A percentile compares a stretch with the other conserved stretches of the same genome.
These are phyloP conservation scores for Microdochium nivale DNA, from an alignment of 2,329 filamentous ascomycete species.

Conservation along the genomic window DNA sequence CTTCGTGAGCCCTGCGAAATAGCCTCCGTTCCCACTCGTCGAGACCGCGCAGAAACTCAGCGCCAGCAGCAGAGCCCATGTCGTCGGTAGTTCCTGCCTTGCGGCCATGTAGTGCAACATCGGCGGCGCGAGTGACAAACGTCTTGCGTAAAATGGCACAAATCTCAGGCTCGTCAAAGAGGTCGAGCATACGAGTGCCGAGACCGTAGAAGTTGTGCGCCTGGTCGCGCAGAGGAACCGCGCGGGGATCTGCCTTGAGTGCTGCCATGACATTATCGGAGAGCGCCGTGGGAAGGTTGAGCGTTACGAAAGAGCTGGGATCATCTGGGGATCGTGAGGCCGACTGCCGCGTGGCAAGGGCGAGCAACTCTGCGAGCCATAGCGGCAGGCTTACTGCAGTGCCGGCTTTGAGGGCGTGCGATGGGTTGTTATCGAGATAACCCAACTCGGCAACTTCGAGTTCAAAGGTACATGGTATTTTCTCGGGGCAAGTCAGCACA, in stretches of 20 bases:
- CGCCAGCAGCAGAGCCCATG: constrained; percentile 47
- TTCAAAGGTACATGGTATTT: constrained; percentile 93
- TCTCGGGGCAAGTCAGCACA: constrained; percentile 40
- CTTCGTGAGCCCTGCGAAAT: constrained; percentile 68
- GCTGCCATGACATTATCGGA: constrained; percentile 77
- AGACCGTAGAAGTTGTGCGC: constrained; percentile 84
- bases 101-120: constrained; percentile 82
- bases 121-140: constrained; percentile 71
- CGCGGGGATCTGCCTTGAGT: constrained; percentile 79
- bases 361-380: constrained; percentile 93
- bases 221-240: constrained; percentile 74
- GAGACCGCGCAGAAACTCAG: constrained; percentile 78
- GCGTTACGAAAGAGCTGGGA: constrained; percentile 56
- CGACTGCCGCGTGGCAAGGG: constrained; percentile 47
- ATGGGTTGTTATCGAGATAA: constrained; percentile 77
- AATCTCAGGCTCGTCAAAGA: constrained; percentile 77
- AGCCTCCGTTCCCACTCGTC: constrained; percentile 82
- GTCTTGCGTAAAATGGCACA: constrained; percentile 68
- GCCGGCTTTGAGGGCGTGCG: constrained; percentile 63
- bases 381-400: constrained; percentile 77
- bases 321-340: constrained; percentile 14
- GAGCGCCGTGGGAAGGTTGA: constrained; percentile 74
- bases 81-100: constrained; percentile 64
- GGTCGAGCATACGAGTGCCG: constrained; percentile 74
- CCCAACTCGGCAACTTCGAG: constrained; percentile 80